Percentiles rank a stretch among this genome's conserved stretches.
Evolutionary conservation across 2,329 filamentous ascomycete genomes (phyloP).

Genomic region (Lachnellula cervina): DNA sequence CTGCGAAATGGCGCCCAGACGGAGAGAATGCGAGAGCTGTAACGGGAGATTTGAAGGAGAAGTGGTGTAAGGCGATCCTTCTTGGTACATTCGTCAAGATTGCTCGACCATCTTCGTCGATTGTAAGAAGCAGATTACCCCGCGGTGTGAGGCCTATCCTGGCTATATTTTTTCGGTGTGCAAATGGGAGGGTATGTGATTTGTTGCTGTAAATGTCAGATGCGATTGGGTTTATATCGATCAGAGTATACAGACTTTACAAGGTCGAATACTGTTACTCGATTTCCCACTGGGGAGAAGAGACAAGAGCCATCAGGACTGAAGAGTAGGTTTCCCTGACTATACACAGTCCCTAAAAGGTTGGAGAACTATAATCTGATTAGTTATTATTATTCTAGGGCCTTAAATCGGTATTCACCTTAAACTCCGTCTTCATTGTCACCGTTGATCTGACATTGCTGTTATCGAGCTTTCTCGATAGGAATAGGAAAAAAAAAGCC

Average conservation of each 20-base stretch:
- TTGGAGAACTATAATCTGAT: constrained; percentile 78
- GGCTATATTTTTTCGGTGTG: constrained; percentile 89
- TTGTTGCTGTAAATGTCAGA: constrained; percentile 59
- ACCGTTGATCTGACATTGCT: constrained; percentile 25
- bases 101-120: constrained; percentile 91
- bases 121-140: constrained; percentile 85
- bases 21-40: constrained; percentile 86
- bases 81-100: constrained; percentile 88
- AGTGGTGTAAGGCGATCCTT: constrained; percentile 84
- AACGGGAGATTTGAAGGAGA: constrained; percentile 83
- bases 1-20: constrained; percentile 85
- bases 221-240: constrained; percentile 2
- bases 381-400: constrained; percentile 14
- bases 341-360: constrained; percentile 95
- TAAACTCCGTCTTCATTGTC: constrained; percentile 98
- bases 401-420: constrained; percentile 50
- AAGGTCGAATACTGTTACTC: constrained; percentile 92
- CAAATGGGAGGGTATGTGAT: constrained; percentile 80
- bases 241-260: constrained; percentile 63
- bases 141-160: constrained; percentile 82
- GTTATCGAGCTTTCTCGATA: constrained; percentile 12
- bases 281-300: constrained; percentile 92
- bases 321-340: constrained; percentile 94
- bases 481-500: not conserved
- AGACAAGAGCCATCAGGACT: constrained; percentile 94